Evolutionary conservation across 1,139 yeast genomes (phyloP).

Genomic region (Sugiyamaella novakii): DNA sequence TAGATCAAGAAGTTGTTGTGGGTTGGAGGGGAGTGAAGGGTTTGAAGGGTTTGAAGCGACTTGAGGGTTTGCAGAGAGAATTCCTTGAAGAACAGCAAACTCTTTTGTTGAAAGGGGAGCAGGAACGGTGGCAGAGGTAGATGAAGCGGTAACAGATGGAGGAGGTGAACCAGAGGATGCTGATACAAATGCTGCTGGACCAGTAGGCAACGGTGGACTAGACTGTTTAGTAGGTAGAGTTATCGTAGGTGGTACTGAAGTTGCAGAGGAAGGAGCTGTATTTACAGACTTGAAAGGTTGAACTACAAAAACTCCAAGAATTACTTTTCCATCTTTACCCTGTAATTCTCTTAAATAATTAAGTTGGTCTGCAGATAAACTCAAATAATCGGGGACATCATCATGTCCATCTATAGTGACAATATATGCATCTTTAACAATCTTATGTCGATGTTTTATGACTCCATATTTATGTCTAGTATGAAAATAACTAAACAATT

Average conservation of each 20-base stretch:
- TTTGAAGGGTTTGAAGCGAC: slow-evolving; percentile 27
- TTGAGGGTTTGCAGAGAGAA: slow-evolving; percentile 27
- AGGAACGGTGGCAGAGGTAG: not conserved
- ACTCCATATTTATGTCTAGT: slow-evolving; percentile 62
- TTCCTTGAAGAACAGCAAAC: slow-evolving; percentile 30
- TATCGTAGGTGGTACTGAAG: slow-evolving; percentile 20
- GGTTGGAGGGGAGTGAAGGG: slow-evolving; percentile 33
- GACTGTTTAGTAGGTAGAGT: slow-evolving; percentile 13
- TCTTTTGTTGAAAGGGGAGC: slow-evolving; percentile 23
- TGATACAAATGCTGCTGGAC: not conserved
- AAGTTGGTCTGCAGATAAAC: slow-evolving; percentile 25
- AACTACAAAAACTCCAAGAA: slow-evolving; percentile 31
- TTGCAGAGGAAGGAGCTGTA: slow-evolving; percentile 15
- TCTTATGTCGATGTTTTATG: slow-evolving; percentile 50
- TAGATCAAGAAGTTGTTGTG: slow-evolving; percentile 34
- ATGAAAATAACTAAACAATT: slow-evolving; percentile 56
- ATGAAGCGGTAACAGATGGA: slow-evolving; percentile 6
- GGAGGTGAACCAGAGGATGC: not conserved
- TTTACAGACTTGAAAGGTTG: slow-evolving; percentile 21
- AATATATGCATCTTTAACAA: slow-evolving; percentile 68
- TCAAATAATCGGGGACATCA: slow-evolving; percentile 30
- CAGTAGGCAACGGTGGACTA: no score
- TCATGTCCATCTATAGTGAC: slow-evolving; percentile 46
- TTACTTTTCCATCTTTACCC: slow-evolving; percentile 17
- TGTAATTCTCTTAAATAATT: slow-evolving; percentile 20